These are phyloP conservation scores for Nicotiana attenuata DNA, from an alignment of 257 asterid species.

Conservation along the genomic window DNA sequence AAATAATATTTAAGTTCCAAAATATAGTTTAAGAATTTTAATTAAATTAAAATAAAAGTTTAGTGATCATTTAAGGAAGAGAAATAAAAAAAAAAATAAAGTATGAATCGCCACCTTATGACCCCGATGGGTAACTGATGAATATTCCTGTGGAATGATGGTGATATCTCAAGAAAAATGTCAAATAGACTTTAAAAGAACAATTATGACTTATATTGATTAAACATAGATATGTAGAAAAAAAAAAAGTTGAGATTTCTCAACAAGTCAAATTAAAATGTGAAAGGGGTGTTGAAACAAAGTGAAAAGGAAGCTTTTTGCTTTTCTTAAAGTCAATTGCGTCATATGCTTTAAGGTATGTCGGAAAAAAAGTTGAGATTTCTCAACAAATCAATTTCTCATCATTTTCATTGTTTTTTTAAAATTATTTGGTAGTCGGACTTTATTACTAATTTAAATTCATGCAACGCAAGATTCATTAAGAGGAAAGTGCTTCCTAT, in stretches of 20 bases:
- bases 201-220: not conserved
- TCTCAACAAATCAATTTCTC: no score
- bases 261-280: not conserved
- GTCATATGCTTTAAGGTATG: not conserved
- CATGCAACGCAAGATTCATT: no score
- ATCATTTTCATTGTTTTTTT: not conserved
- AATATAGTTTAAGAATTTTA: no score
- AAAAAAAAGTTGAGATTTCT: not conserved
- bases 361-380: no score
- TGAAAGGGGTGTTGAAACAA: not conserved
- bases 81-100: no score
- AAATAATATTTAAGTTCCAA: no score
- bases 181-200: not conserved
- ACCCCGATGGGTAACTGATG: not conserved
- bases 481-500: no score
- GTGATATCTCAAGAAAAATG: conserved; percentile 10
- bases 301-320: not conserved
- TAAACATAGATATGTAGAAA: not conserved
- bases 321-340: not conserved
- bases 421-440: no score
- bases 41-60: no score
- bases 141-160: conserved; percentile 27
- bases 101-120: no score
- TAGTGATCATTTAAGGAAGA: no score
- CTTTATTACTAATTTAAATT: no score